Conservation (phyloP, 345 rosid genomes). For the Pseudoturritis turrita region DNA sequence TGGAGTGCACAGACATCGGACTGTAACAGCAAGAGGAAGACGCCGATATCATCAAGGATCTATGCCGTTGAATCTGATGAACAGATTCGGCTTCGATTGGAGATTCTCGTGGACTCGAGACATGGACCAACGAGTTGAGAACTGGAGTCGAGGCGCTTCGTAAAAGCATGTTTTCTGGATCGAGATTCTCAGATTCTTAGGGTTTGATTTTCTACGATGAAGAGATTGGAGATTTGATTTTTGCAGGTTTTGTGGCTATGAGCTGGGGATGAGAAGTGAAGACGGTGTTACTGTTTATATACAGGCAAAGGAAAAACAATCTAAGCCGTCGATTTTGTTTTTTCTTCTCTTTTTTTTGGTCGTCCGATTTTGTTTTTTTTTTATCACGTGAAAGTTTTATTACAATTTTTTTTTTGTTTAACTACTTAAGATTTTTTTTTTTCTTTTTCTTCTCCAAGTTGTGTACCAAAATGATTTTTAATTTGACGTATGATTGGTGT, state of each 20-base stretch:
- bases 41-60: conserved; percentile 31
- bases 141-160: conserved; percentile 78
- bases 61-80: conserved; percentile 32
- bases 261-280: background rate
- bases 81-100: conserved; percentile 41
- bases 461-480: conserved; percentile 15
- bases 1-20: conserved; percentile 29
- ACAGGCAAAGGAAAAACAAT: background rate
- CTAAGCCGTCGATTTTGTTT: conserved; percentile 11
- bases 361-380: too few species aligned
- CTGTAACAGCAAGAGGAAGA: conserved; percentile 37
- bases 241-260: background rate
- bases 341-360: too few species aligned
- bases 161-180: conserved; percentile 45
- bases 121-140: conserved; percentile 51
- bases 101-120: conserved; percentile 37
- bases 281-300: conserved; percentile 12
- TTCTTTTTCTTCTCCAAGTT: background rate
- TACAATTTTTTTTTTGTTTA: background rate
- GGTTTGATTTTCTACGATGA: background rate
- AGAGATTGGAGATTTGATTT: background rate
- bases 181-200: background rate
- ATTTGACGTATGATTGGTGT: conserved; percentile 5
- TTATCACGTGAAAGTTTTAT: conserved; percentile 11
- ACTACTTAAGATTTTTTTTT: background rate